phyloP scores from a whole-genome alignment of 495 filamentous ascomycete species.

The Podospora bellae-mahoneyi region DNA sequence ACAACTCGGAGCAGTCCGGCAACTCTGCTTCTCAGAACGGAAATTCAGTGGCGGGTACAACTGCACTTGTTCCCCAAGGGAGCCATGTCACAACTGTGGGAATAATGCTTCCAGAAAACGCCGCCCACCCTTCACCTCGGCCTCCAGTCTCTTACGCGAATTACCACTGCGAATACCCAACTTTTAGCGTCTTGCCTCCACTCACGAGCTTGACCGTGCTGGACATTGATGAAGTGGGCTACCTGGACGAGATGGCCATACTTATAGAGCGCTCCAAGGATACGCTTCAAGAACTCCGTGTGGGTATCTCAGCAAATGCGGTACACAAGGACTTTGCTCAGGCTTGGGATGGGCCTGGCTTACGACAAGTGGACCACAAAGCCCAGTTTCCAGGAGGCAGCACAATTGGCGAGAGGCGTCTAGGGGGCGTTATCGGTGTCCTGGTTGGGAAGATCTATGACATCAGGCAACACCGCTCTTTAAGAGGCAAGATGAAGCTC shows the following conservation, averaged over 20 bases:
- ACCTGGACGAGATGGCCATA: constrained; percentile 84
- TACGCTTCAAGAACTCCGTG: constrained; percentile 68
- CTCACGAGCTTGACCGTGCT: constrained; percentile 78
- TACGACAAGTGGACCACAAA: constrained; percentile 58
- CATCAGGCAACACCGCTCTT: constrained; percentile 40
- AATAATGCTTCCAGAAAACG: constrained; percentile 35
- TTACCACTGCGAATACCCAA: constrained; percentile 70
- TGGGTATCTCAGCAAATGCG: constrained; percentile 69
- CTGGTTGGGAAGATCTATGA: constrained; percentile 64
- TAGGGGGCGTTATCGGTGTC: constrained; percentile 74
- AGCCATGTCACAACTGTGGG: constrained; percentile 45
- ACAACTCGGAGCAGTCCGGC: constrained; percentile 56
- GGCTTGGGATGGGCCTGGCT: constrained; percentile 54
- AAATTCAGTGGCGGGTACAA: constrained; percentile 24
- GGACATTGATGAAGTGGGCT: constrained; percentile 83
- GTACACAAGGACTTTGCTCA: constrained; percentile 56
- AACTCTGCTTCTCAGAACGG: constrained; percentile 27
- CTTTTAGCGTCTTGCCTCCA: constrained; percentile 78
- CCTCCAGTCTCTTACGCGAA: constrained; percentile 38
- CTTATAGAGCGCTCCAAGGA: constrained; percentile 71
- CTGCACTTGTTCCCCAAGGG: constrained; percentile 37
- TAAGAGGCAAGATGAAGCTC: constrained; percentile 5
- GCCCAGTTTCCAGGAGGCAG: constrained; percentile 51
- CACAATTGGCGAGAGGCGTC: constrained; percentile 43
- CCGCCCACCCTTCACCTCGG: constrained; percentile 25